Evolutionary conservation across 495 filamentous ascomycete species (phyloP), one percentile per base, ranked within the genome.

Genomic region (Penicillium canescens): DNA sequence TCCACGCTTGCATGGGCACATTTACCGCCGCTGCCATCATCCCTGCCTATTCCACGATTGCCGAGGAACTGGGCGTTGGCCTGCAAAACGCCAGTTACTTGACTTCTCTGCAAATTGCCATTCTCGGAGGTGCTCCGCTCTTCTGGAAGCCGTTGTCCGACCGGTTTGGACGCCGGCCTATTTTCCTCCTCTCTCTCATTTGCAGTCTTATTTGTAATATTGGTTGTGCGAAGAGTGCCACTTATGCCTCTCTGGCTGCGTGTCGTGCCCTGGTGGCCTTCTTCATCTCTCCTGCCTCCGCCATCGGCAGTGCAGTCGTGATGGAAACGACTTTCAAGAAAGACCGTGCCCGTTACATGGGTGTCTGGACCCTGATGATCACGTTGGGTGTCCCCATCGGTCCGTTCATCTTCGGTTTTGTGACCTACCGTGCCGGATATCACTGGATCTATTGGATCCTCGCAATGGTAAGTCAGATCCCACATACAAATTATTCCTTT

Each of bases 111-210:
- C 77, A 78, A 43, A 83, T 82, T 48, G 67, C 73, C 34, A 69
- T 81, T 39, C 53, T 79, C 6, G 77, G 80, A 24, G 69, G 66
- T 33, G 72, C 76, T 0, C 80, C 80, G 0, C 54, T 82, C 1
- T 70, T 82, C 49, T 81, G 80, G 76, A 76, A 78, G n/a, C 82
- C 82, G 0, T 46, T 85, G n/a, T 78, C 81, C 6, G 80, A 81
- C 48, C 68, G 79, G 9, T 84, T 68, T 49, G 81, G 82, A 4
- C 73, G 80, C n/a, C 76, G 81, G 3, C 78, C 77, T 5, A 70
- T 82, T 31, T 75, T 81, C 31, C 65, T 84, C 7, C 34, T 81
- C 6, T 82, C 79, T 6, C 61, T 75, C 1, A 47, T 79, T 9
- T 63, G 70, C 36, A 72, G 75, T 54, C 57, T 75, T 2, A 62